Percentiles rank a stretch among this genome's conserved stretches.
These are phyloP conservation scores for Phaseolus lunatus DNA, from an alignment of 306 rosid species.

Conservation along the genomic window DNA sequence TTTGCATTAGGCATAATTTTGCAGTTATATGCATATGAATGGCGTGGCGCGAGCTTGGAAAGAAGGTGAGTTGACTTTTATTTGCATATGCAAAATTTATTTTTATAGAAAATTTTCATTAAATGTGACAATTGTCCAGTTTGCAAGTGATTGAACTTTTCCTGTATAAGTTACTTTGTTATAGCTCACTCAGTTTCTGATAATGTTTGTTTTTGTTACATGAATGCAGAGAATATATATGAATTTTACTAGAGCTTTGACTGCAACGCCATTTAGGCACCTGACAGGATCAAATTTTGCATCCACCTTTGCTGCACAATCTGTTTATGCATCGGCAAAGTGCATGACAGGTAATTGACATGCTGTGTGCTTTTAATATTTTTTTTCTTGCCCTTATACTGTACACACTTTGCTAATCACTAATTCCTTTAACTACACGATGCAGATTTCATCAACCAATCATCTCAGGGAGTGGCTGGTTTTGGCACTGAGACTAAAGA, in stretches of 20 bases:
- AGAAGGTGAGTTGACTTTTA: conserved; percentile 55
- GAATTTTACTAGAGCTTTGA: conserved; percentile 56
- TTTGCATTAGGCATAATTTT: conserved; percentile 32
- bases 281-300: conserved; percentile 47
- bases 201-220: conserved; percentile 9
- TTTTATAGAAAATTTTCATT: not conserved
- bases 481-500: conserved; percentile 51
- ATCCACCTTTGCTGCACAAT: conserved; percentile 45
- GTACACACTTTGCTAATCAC: not conserved
- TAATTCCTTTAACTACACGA: conserved; percentile 41
- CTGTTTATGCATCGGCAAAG: conserved; percentile 54
- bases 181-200: conserved; percentile 21
- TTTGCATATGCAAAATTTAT: not conserved
- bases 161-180: not conserved
- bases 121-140: conserved; percentile 12
- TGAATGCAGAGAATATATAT: conserved; percentile 59
- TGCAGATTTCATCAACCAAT: conserved; percentile 56
- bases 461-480: conserved; percentile 41
- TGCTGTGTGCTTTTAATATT: conserved; percentile 33
- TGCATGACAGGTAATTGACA: conserved; percentile 54
- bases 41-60: conserved; percentile 84
- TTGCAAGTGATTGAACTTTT: conserved; percentile 18
- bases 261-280: conserved; percentile 51
- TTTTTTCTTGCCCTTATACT: conserved; percentile 28
- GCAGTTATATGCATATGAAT: conserved; percentile 69